These are phyloP conservation scores for Trichoderma simmonsii DNA, from an alignment of 2,329 filamentous ascomycete species.

Conservation along the genomic window DNA sequence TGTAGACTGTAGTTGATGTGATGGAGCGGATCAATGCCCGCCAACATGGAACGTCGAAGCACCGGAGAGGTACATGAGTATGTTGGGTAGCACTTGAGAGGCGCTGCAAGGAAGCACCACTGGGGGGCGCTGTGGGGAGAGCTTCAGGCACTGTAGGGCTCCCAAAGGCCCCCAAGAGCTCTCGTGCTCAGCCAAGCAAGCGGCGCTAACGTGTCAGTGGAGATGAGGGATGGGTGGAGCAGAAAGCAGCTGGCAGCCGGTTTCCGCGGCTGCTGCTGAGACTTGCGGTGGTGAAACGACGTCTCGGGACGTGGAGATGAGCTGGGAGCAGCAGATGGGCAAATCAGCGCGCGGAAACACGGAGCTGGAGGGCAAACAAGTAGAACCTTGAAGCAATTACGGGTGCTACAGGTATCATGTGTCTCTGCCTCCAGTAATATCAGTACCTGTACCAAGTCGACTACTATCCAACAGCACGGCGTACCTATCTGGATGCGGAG, in stretches of 20 bases:
- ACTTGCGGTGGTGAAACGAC: constrained; percentile 10
- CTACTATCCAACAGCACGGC: no score
- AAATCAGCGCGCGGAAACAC: constrained; percentile 4
- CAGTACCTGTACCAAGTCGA: neutral
- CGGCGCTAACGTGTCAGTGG: constrained; percentile 13
- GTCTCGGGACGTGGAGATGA: constrained; percentile 2
- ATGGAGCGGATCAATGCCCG: neutral
- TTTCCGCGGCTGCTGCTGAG: constrained; percentile 13
- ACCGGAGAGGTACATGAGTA: neutral
- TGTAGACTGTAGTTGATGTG: neutral
- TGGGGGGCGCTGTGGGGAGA: constrained; percentile 9
- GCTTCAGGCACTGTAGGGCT: constrained; percentile 8
- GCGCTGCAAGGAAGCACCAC: constrained; percentile 1
- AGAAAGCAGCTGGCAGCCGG: neutral
- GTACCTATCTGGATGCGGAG: neutral
- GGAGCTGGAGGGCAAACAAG: neutral
- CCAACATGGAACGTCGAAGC: neutral
- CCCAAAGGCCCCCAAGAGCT: constrained; percentile 1
- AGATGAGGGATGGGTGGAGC: constrained; percentile 6
- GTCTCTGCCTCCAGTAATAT: neutral
- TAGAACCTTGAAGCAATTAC: neutral
- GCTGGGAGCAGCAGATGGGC: neutral
- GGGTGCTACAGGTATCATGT: neutral
- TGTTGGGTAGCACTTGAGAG: neutral
- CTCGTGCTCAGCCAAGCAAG: neutral